Percentiles rank a stretch among this genome's conserved stretches.
Conservation (phyloP, 1,284 basidiomycete species). For the Leccinum angustisporum region DNA sequence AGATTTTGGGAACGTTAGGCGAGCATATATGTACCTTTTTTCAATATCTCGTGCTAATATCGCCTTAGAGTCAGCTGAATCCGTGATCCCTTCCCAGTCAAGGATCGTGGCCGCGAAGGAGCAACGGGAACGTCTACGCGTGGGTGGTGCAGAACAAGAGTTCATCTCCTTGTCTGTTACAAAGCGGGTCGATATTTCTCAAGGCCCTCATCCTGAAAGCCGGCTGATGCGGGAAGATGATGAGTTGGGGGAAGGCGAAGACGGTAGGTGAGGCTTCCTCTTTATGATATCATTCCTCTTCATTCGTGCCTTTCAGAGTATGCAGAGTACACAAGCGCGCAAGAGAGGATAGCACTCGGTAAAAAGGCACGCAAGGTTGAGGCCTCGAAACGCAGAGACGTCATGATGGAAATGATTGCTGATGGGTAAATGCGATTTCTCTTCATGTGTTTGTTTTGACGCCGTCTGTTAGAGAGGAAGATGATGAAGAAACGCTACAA, state of each 20-base stretch:
- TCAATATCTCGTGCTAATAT: slow-evolving; percentile 3
- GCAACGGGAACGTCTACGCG: slow-evolving; percentile 65
- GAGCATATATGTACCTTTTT: slow-evolving; percentile 12
- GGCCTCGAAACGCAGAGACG: slow-evolving; percentile 66
- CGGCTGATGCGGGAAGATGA: slow-evolving; percentile 89
- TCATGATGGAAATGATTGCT: slow-evolving; percentile 85
- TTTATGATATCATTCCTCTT: slow-evolving; percentile 11
- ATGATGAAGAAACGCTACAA: slow-evolving; percentile 85
- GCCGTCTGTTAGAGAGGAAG: slow-evolving; percentile 58
- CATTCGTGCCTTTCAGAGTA: slow-evolving; percentile 53
- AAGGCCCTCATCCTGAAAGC: slow-evolving; percentile 88
- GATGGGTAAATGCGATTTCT: slow-evolving; percentile 63
- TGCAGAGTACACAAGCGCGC: slow-evolving; percentile 87
- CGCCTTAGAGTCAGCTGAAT: slow-evolving; percentile 31
- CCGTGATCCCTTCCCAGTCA: slow-evolving; percentile 72
- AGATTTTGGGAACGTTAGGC: slow-evolving; percentile 42
- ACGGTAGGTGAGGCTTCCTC: slow-evolving; percentile 57
- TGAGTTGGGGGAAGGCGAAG: slow-evolving; percentile 89
- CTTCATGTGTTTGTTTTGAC: slow-evolving; percentile 15
- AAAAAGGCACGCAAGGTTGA: slow-evolving; percentile 82
- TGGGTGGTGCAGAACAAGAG: slow-evolving; percentile 58
- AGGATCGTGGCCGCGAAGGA: slow-evolving; percentile 79
- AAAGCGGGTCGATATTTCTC: slow-evolving; percentile 48
- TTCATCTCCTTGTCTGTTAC: slow-evolving; percentile 82
- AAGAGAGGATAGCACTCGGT: slow-evolving; percentile 83